Percentiles rank a stretch among this genome's conserved stretches.
Conservation (phyloP, 2,329 filamentous ascomycete species). For the Verticillium zaregamsianum region DNA sequence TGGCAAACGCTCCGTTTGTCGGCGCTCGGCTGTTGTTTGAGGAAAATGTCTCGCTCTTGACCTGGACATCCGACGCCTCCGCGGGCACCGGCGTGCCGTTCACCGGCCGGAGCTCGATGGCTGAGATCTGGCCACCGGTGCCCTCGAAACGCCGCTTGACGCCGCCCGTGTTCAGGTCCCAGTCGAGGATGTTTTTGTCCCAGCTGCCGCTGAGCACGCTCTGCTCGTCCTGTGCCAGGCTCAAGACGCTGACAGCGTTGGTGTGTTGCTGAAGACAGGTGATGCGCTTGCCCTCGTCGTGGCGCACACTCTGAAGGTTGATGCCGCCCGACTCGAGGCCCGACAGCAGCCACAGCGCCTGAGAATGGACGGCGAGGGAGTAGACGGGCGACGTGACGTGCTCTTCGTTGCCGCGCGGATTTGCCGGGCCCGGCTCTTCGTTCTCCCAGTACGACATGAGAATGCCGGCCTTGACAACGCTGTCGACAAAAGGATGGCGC, state of each 20-base stretch:
- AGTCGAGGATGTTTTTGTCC: conserved; percentile 93
- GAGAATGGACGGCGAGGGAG: conserved; percentile 84
- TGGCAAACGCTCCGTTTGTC: conserved; percentile 31
- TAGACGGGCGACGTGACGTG: conserved; percentile 82
- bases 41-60: conserved; percentile 64
- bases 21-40: conserved; percentile 67
- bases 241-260: conserved; percentile 86
- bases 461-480: conserved; percentile 90
- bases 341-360: conserved; percentile 86
- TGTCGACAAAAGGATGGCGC: conserved; percentile 94
- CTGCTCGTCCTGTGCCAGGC: conserved; percentile 77
- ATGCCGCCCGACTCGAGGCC: conserved; percentile 89
- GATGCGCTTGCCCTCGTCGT: conserved; percentile 91
- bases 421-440: conserved; percentile 61
- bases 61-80: conserved; percentile 57
- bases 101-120: conserved; percentile 78
- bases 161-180: conserved; percentile 87
- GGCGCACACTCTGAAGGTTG: conserved; percentile 87
- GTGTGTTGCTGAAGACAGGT: conserved; percentile 76
- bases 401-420: conserved; percentile 48
- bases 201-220: conserved; percentile 89
- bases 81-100: conserved; percentile 72
- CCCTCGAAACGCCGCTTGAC: conserved; percentile 72
- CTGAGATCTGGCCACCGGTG: conserved; percentile 78
- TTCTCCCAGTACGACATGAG: conserved; percentile 99